Percentiles rank a stretch among this genome's conserved stretches.
These are phyloP conservation scores for Williopsis jadinii DNA, from an alignment of 1,139 yeast species.

Conservation along the genomic window DNA sequence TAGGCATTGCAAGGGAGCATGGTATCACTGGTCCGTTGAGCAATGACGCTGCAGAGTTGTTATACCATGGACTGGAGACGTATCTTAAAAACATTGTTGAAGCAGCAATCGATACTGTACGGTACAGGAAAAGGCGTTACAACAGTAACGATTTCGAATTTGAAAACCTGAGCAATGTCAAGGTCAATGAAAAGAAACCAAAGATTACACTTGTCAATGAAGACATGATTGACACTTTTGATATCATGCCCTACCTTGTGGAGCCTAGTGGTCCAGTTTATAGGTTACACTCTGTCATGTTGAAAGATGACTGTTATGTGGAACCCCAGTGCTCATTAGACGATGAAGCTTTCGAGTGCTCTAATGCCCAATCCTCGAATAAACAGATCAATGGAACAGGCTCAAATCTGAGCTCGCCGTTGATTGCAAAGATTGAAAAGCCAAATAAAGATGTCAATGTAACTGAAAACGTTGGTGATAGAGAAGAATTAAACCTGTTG, in stretches of 20 bases:
- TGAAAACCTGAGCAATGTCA: not conserved
- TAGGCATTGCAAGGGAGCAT: conserved; percentile 84
- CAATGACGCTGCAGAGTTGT: conserved; percentile 66
- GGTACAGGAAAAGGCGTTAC: conserved; percentile 50
- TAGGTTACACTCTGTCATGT: conserved; percentile 43
- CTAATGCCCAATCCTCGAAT: not conserved
- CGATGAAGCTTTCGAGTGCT: conserved; percentile 22
- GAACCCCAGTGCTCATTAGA: conserved; percentile 38
- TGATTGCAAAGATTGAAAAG: conserved; percentile 5
- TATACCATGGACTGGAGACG: conserved; percentile 70
- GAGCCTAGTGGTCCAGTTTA: conserved; percentile 60
- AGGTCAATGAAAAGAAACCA: conserved; percentile 10
- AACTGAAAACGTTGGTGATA: conserved; percentile 43
- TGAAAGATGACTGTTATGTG: conserved; percentile 50
- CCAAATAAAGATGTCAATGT: not conserved
- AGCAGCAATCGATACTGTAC: conserved; percentile 64
- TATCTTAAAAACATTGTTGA: conserved; percentile 73
- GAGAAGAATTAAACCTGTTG: conserved; percentile 66
- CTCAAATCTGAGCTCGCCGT: conserved; percentile 5
- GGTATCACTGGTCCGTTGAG: conserved; percentile 83
- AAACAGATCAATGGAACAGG: not conserved
- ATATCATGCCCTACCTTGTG: conserved; percentile 56
- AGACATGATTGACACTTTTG: conserved; percentile 58
- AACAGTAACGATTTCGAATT: not conserved
- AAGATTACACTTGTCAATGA: conserved; percentile 49